These are phyloP conservation scores for Telfairia occidentalis DNA, from an alignment of 331 rosid genomes.

Conservation along the genomic window DNA sequence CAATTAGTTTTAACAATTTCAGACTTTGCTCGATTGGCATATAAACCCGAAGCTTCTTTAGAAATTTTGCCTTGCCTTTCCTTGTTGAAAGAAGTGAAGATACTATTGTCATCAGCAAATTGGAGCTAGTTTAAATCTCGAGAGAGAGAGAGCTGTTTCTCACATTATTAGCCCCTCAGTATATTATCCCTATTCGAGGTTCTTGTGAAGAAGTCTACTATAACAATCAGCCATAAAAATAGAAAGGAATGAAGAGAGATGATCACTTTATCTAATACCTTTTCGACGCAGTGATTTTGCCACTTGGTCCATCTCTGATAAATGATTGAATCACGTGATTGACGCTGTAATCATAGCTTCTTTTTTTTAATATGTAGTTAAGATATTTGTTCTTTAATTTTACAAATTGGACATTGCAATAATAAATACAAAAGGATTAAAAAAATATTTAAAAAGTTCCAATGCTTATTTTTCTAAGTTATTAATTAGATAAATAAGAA, in stretches of 20 bases:
- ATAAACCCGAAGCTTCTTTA: background rate
- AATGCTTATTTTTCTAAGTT: background rate
- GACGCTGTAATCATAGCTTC: background rate
- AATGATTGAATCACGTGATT: background rate
- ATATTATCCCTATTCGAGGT: background rate
- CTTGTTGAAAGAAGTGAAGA: too few species aligned
- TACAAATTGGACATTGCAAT: background rate
- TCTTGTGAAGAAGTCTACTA: background rate
- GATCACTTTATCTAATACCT: background rate
- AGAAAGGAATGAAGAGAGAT: background rate
- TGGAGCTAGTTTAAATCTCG: background rate
- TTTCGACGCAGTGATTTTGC: too few species aligned
- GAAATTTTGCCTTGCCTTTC: background rate
- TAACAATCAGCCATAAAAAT: background rate
- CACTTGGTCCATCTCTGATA: background rate
- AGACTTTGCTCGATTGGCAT: background rate
- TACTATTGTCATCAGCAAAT: too few species aligned
- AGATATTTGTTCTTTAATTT: background rate
- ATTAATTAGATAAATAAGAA: background rate
- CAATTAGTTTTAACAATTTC: background rate
- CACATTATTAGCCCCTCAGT: background rate
- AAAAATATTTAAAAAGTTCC: background rate
- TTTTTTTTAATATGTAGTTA: background rate
- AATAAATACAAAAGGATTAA: background rate
- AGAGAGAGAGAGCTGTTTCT: background rate